phyloP scores from a whole-genome alignment of 306 rosid genomes.

The Heteromeles arbutifolia region DNA sequence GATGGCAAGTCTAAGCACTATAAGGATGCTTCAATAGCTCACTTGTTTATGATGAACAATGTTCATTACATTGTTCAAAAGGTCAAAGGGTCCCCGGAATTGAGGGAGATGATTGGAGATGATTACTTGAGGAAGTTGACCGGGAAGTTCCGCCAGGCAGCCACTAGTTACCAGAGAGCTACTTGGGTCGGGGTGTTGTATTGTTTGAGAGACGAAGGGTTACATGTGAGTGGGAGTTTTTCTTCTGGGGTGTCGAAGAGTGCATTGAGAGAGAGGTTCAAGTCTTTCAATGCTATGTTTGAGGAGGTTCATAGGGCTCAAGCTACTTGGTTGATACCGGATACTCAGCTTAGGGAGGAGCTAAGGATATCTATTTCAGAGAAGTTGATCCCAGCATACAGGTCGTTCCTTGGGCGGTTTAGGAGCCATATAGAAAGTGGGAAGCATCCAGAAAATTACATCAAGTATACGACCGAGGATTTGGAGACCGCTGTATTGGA shows the following conservation, averaged over 20 bases:
- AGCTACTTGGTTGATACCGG: conserved; percentile 84
- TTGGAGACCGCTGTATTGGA: conserved; percentile 75
- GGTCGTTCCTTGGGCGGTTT: conserved; percentile 90
- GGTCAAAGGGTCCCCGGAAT: conserved; percentile 76
- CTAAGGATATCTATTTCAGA: conserved; percentile 75
- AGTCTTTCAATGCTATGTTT: conserved; percentile 88
- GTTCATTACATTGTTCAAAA: conserved; percentile 97
- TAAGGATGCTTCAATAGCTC: conserved; percentile 65
- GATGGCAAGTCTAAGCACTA: conserved; percentile 93
- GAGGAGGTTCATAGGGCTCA: conserved; percentile 97
- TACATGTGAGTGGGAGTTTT: conserved; percentile 80
- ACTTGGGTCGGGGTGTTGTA: conserved; percentile 89
- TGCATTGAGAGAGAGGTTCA: conserved; percentile 91
- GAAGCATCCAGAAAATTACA: conserved; percentile 92
- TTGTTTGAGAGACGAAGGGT: conserved; percentile 87
- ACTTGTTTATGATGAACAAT: conserved; percentile 91
- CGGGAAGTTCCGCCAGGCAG: conserved; percentile 79
- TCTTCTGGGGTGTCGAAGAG: conserved; percentile 89
- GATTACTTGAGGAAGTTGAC: conserved; percentile 78
- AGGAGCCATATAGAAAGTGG: conserved; percentile 88
- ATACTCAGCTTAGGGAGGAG: conserved; percentile 94
- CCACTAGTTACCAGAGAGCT: conserved; percentile 88
- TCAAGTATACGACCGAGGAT: conserved; percentile 86
- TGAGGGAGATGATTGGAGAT: conserved; percentile 88
- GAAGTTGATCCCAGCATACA: conserved; percentile 85